phyloP scores from a whole-genome alignment of 2,329 filamentous ascomycete species.

The Cryphonectria parasitica region DNA sequence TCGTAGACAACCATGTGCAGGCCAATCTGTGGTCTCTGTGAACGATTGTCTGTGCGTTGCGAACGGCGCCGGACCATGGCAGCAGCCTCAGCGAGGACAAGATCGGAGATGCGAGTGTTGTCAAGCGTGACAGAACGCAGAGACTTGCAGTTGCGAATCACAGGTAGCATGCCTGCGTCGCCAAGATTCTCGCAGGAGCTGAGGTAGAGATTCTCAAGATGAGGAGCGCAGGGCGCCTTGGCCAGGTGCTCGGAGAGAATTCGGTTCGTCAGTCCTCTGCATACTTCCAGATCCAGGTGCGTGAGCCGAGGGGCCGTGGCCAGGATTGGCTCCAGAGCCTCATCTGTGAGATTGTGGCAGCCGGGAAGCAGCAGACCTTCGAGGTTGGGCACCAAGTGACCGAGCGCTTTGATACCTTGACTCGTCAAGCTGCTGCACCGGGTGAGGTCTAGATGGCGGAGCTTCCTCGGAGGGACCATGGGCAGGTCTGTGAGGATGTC shows the following conservation, averaged over 20 bases:
- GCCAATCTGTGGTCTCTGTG: slow-evolving; percentile 58
- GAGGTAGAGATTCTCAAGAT: slow-evolving; percentile 79
- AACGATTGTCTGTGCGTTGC: slow-evolving; percentile 44
- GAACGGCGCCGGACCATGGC: slow-evolving; percentile 73
- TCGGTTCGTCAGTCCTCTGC: slow-evolving; percentile 75
- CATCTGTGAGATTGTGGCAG: slow-evolving; percentile 74
- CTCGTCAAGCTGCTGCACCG: slow-evolving; percentile 77
- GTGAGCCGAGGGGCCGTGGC: slow-evolving; percentile 77
- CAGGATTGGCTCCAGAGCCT: slow-evolving; percentile 71
- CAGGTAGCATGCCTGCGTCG: slow-evolving; percentile 80
- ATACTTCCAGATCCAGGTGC: slow-evolving; percentile 87
- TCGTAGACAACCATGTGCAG: slow-evolving; percentile 85
- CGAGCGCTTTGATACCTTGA: slow-evolving; percentile 70
- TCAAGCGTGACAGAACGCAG: slow-evolving; percentile 82
- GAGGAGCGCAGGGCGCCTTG: slow-evolving; percentile 72
- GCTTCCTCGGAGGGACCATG: slow-evolving; percentile 73
- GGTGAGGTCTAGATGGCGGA: slow-evolving; percentile 85
- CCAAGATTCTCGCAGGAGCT: slow-evolving; percentile 88
- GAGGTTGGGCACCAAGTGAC: slow-evolving; percentile 74
- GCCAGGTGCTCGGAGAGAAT: slow-evolving; percentile 74
- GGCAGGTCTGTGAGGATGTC: slow-evolving; percentile 79
- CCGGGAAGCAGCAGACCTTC: slow-evolving; percentile 84
- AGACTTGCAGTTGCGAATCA: slow-evolving; percentile 74
- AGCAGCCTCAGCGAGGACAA: slow-evolving; percentile 83
- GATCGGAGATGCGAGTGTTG: slow-evolving; percentile 88